Evolutionary conservation across 2,329 filamentous ascomycete species (phyloP), one percentile per base, ranked within the genome.

Genomic region (Penicillium sp.): DNA sequence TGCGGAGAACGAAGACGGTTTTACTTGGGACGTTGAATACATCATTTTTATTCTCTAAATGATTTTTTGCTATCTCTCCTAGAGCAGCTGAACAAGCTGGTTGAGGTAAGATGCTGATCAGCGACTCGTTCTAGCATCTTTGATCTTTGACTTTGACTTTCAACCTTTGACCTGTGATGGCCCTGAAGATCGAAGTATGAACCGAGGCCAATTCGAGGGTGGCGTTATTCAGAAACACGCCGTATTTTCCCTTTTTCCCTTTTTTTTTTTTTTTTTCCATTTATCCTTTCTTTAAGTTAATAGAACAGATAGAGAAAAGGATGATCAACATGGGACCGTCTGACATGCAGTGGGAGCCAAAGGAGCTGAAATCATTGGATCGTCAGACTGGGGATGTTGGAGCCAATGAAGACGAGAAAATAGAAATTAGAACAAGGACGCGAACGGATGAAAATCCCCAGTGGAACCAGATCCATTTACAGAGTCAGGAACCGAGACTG

Each of bases 1-100:
- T 61, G 57, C 56, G 57, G 59, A 60, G 57, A 57, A 59, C 56
- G 56, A 58, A 58, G 52, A 56, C 57, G 52, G 57, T 40, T 39
- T 24, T 28, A 27, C 27, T 40, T 29, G 7, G 7, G 13, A 3
- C 18, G 25, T 33, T 33, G 15, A 18, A 18, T 18, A 18, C 15
- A 18, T 18, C 15, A 18, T 18, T 18, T 18, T 18, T 18, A 18
- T 18, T 18, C 15, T n/a, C n/a, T n/a, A n/a, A n/a, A 18, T 18
- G 1, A 18, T 18, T 18, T 1, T 18, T 18, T 5, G 15, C 29
- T 37, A 15, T 38, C 20, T 38, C 18, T 38, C 3, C 18, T 18
- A 28, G 25, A 38, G n/a, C 43, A 39, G 31, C 25, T 28, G 15
- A 15, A 46, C 15, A 18, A 18, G 15, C 15, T 18, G 15, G 20